These are phyloP conservation scores for Rhizophora mangle DNA, from an alignment of 345 rosid genomes.

Conservation along the genomic window DNA sequence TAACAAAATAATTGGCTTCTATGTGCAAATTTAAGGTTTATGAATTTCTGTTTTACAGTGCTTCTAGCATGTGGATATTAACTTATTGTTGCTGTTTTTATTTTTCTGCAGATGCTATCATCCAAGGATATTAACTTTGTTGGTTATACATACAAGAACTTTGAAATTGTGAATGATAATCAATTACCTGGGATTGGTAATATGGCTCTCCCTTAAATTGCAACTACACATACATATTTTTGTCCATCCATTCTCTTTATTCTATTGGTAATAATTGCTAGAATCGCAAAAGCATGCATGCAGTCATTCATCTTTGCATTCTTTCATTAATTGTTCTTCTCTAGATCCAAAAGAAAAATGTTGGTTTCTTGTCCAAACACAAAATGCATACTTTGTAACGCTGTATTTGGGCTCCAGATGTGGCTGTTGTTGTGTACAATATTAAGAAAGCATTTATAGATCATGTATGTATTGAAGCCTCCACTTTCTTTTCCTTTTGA, in stretches of 20 bases:
- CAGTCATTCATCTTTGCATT: too few species aligned
- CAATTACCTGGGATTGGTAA: conserved; percentile 36
- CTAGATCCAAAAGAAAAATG: too few species aligned
- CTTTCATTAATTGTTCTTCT: too few species aligned
- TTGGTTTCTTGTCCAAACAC: too few species aligned
- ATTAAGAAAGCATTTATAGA: too few species aligned
- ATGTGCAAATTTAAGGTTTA: not conserved
- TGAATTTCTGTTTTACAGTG: conserved; percentile 1
- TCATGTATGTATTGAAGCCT: not conserved
- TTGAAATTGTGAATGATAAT: conserved; percentile 31
- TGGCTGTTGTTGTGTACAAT: too few species aligned
- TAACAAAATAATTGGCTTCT: not conserved
- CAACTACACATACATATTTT: not conserved
- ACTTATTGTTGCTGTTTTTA: conserved; percentile 8
- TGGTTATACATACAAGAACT: conserved; percentile 37
- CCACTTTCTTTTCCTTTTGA: not conserved
- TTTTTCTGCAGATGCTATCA: conserved; percentile 21
- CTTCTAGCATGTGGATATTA: not conserved
- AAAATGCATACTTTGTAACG: too few species aligned
- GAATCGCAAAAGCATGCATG: not conserved
- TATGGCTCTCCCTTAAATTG: not conserved
- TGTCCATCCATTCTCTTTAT: not conserved
- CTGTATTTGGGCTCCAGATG: too few species aligned
- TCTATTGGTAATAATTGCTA: not conserved
- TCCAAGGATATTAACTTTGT: conserved; percentile 36